Evolutionary conservation across 2,329 filamentous ascomycete genomes (phyloP).

Genomic region (Cytospora paraplurivora): DNA sequence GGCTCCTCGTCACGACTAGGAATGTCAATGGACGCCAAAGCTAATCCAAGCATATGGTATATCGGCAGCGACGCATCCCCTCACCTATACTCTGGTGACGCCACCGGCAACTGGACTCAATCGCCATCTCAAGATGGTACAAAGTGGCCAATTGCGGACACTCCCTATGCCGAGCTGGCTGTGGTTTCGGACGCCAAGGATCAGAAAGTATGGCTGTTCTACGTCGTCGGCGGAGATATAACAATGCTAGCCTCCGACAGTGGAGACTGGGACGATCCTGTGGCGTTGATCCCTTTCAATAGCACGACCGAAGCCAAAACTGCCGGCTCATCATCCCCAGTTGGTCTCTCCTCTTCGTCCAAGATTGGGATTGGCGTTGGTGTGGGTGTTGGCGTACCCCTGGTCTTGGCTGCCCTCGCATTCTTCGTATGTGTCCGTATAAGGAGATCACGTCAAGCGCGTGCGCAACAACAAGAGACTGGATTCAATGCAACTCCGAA

Average conservation of each 20-base stretch:
- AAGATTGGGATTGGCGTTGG: not conserved
- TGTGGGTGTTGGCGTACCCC: not conserved
- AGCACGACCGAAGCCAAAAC: not conserved
- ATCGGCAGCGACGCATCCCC: not conserved
- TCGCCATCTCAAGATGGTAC: not conserved
- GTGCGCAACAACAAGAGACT: not conserved
- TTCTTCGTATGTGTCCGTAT: not conserved
- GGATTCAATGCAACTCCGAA: not conserved
- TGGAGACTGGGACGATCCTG: not conserved
- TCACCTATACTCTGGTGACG: not conserved
- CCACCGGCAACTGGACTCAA: not conserved
- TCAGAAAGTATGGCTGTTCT: not conserved
- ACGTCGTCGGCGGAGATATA: not conserved
- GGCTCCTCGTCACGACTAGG: not conserved
- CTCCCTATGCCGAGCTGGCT: not conserved
- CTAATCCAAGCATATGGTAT: not conserved
- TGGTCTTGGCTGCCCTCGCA: not conserved
- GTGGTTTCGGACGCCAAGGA: not conserved
- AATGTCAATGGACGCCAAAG: not conserved
- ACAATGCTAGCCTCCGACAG: not conserved
- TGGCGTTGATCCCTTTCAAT: not conserved
- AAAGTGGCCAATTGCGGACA: not conserved
- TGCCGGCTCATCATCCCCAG: not conserved
- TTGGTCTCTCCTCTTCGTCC: not conserved
- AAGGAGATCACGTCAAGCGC: not conserved